phyloP scores from a whole-genome alignment of 2,329 filamentous ascomycete species.

The Sphaceloma murrayae region DNA sequence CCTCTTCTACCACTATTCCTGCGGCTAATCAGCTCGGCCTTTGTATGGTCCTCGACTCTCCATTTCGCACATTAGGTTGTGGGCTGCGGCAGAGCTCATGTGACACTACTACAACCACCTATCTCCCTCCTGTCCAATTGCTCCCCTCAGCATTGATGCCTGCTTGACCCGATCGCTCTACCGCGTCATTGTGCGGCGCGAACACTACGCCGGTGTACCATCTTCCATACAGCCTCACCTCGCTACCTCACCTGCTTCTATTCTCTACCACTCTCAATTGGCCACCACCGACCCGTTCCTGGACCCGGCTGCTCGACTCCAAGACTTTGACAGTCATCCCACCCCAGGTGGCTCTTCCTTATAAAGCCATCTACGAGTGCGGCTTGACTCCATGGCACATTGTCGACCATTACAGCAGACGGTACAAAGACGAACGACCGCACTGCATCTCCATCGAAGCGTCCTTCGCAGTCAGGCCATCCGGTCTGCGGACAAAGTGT shows the following conservation, averaged over 20 bases:
- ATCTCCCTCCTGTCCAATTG: slow-evolving; percentile 4
- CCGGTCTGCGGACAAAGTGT: no score
- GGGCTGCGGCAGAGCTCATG: background rate
- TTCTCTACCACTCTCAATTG: background rate
- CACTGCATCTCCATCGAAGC: no score
- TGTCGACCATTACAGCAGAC: background rate
- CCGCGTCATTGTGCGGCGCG: background rate
- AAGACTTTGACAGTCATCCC: background rate
- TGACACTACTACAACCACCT: background rate
- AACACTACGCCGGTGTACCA: background rate
- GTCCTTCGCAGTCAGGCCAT: no score
- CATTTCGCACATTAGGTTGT: background rate
- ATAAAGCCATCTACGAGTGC: background rate
- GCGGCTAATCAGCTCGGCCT: slow-evolving; percentile 10
- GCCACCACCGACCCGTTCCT: background rate
- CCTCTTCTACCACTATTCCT: background rate
- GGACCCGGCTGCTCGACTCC: background rate
- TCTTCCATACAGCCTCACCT: slow-evolving; percentile 4
- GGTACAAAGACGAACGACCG: no score
- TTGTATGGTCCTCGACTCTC: slow-evolving; percentile 8
- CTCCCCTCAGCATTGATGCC: background rate
- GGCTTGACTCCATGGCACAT: background rate
- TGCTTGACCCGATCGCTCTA: slow-evolving; percentile 9
- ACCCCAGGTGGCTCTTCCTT: background rate
- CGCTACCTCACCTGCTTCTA: background rate